Evolutionary conservation across 164 flowering plant genomes (phyloP).

Genomic region (Euptelea pleiosperma): DNA sequence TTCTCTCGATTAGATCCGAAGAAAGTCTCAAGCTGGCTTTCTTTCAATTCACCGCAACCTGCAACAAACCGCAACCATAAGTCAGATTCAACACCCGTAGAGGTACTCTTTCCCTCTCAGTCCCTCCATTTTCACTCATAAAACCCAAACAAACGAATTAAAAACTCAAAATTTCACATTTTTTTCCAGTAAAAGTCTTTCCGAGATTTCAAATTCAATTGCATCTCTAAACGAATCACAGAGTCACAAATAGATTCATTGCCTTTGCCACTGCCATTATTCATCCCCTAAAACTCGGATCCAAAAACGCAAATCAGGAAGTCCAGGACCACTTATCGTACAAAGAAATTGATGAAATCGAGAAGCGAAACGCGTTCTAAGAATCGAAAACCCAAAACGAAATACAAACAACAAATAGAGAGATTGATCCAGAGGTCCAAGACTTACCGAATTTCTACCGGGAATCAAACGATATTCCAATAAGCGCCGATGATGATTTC

Average conservation of each 20-base stretch:
- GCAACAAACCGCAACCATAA: conserved; percentile 12
- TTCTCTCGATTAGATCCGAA: conserved; percentile 11
- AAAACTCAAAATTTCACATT: too few species aligned
- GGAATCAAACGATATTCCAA: background rate
- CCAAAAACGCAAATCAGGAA: conserved; percentile 4
- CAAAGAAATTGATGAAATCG: background rate
- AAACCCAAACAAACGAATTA: background rate
- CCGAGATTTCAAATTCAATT: too few species aligned
- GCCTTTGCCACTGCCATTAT: too few species aligned
- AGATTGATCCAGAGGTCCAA: too few species aligned
- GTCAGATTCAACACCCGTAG: background rate
- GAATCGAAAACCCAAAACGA: too few species aligned
- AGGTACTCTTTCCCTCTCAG: background rate
- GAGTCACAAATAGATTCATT: too few species aligned
- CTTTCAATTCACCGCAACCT: conserved; percentile 19
- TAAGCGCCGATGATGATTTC: conserved; percentile 10
- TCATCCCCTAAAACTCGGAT: conserved; percentile 4
- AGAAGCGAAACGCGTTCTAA: background rate
- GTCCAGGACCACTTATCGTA: background rate
- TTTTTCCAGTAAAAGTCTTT: too few species aligned
- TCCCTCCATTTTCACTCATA: background rate
- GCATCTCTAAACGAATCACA: too few species aligned
- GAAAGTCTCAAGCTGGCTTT: conserved; percentile 5
- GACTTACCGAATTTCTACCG: conserved; percentile 7
- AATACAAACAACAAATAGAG: too few species aligned